Evolutionary conservation across 768 basidiomycete genomes (phyloP), one percentile per base, ranked within the genome.

Genomic region (Amanita pseudoporphyria): DNA sequence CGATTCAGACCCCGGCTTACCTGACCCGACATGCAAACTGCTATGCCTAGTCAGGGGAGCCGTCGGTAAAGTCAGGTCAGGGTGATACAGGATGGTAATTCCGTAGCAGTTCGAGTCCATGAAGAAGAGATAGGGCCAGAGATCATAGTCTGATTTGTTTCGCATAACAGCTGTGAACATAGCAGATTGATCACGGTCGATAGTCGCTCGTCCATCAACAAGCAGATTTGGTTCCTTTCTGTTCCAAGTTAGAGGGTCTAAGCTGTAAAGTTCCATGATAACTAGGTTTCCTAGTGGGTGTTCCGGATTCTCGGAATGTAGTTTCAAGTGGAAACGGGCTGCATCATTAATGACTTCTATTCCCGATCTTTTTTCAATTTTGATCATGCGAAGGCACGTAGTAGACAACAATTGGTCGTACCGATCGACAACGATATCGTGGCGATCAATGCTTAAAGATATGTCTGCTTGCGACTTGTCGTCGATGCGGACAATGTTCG

Each of bases 91-190:
- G 49, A 78, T 67, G 48, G 71, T 73, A 53, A 78, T 77, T 45
- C 67, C 69, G 52, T 79, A 74, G 35, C 68, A 73, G 47, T 69
- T 71, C 2, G 77, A 72, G 56, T 82, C 78, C 76, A 82, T 76
- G 58, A 76, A 79, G 1, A 72, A 71, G 30, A 82, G 67, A 58
- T 79, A 80, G 28, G 81, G 78, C 80, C 79, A 82, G 24, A 82
- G 70, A 58, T 78, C 73, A 49, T 61, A 54, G 54, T 72, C 68
- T 1, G 79, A 71, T 32, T 65, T 59, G 54, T 82, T 81, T 52
- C 66, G 71, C 19, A 82, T 59, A 31, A 72, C 63, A 43, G 81
- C 63, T 32, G 67, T 62, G 52, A 78, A 81, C 16, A 76, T 65
- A 39, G 71, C 60, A 26, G 63, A 63, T 52, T 64, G 60, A 45